Base-by-base conservation (phyloP, 176 grass and related monocot genomes). In the Zoysia japonica region DNA sequence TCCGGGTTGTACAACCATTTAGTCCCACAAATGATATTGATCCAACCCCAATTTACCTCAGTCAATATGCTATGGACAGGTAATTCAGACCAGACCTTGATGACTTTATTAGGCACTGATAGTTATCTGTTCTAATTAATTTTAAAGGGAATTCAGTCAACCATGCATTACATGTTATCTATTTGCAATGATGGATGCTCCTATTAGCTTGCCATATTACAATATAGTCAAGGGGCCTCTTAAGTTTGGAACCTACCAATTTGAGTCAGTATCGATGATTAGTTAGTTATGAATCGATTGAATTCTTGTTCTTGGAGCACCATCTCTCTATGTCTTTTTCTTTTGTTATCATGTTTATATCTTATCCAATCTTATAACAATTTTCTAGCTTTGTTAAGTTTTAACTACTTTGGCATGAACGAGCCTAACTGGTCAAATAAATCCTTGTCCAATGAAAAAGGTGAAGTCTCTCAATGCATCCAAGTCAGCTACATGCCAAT, bases 41-140 rank as follows among this genome's bases (percentile, higher is more conserved):
- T 75, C 92, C 95, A 79, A 98, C 92, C 68, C 95, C 92, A 78
- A 88, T 98, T 80, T 94, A 89, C 70, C 92, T 94, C 63, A 89
- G 88, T 20, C 85, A 94, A 76, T 94, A 76, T 52, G 84, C 96
- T 59, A 89, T 95, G 90, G 96, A 93, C 71, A 98, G 96, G 96
- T 98, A 90, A 38, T 53, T 77, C 10, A 55, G 71, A 76, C 64
- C 10, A 55, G 71, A 76, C 64, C 11, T 47, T 41, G 20, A 20
- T 65, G 66, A 70, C 5, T 68, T 47, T 80, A 36, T 41, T 80
- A 54, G 63, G 47, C 3, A 42, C 45, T 47, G 49, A 61, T 54
- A 51, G 19, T 68, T 9, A 13, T 61, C 52, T 74, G 19, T 13
- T 53, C 56, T 68, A 67, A 44, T 68, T 68, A 67, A 44, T 9